Base-by-base conservation (phyloP, 176 grass and related monocot genomes). In the Bromus sterilis region DNA sequence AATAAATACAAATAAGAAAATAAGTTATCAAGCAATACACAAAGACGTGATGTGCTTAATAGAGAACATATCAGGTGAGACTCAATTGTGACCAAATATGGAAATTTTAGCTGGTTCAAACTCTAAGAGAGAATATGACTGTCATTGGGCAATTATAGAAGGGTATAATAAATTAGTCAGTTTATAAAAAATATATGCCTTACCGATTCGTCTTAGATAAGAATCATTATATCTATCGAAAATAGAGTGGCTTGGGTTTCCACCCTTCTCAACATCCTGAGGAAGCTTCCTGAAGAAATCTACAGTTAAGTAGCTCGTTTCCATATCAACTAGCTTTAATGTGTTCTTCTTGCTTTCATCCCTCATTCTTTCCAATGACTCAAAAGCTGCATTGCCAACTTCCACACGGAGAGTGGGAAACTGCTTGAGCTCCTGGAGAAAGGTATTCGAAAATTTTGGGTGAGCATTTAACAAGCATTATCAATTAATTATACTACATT, bases 181-280 rank as follows among this genome's bases (percentile, higher is more conserved):
- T 55, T 24, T 16, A 61, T 83, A 72, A 59, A 82, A 34, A 9
- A 34, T 30, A 24, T 41, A 43, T 31, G 28, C 13, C 55, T 82
- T 80, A 97, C 94, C 94, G 43, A 99, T 93, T 82, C 97, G 83
- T 83, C 97, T 91, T 69, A 99, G 97, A 82, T 99, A 99, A 30
- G 93, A 99, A 78, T 99, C 97, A 36, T 95, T 99, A n/a, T 99
- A 99, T 93, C 97, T 91, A 70, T 99, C 97, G 84, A 99, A 99
- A 76, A 99, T 93, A 70, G 97, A 99, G 80, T 99, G 93, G 71
- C 87, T 88, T 81, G 97, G 97, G 82, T 96, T 99, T 89, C 97
- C 97, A 70, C 97, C 97, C 89, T 99, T 99, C 85, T 99, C 97
- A 56, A 96, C 83, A 82, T 96, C 97, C 83, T 99, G 97, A 25